phyloP scores from a whole-genome alignment of 2,329 filamentous ascomycete species.

The Sphaerulina populicola region DNA sequence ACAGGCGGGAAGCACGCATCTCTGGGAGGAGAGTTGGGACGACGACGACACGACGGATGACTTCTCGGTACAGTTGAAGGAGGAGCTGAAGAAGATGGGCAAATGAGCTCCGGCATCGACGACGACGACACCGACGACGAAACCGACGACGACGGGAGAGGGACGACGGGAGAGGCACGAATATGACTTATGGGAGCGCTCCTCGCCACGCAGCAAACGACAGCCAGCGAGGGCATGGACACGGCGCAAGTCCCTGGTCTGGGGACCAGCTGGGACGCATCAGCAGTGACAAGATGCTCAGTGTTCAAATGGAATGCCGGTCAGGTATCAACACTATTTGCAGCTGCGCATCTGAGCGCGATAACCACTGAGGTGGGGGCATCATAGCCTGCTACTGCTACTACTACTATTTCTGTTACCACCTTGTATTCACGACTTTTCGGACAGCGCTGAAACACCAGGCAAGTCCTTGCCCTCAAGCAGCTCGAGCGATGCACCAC shows the following conservation, averaged over 20 bases:
- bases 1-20: constrained; percentile 56
- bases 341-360: not conserved
- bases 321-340: not conserved
- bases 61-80: constrained; percentile 87
- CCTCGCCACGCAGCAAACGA: not conserved
- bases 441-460: constrained; percentile 80
- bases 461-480: constrained; percentile 97
- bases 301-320: not conserved
- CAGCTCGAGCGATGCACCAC: constrained; percentile 89
- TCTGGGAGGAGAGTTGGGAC: constrained; percentile 99
- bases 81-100: constrained; percentile 92
- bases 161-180: not conserved
- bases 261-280: not conserved
- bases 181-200: not conserved
- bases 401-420: not conserved
- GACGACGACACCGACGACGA: not conserved
- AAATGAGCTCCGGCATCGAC: constrained; percentile 34
- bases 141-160: not conserved
- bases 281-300: not conserved
- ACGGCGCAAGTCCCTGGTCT: not conserved
- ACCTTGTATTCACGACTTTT: constrained; percentile 21
- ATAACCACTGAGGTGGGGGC: not conserved
- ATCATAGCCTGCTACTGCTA: constrained; percentile 12
- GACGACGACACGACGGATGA: constrained; percentile 96
- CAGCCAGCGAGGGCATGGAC: not conserved